Percentiles rank a stretch among this genome's conserved stretches.
Evolutionary conservation across 1,284 basidiomycete species (phyloP).

Genomic region (Bondarzewia mesenterica): DNA sequence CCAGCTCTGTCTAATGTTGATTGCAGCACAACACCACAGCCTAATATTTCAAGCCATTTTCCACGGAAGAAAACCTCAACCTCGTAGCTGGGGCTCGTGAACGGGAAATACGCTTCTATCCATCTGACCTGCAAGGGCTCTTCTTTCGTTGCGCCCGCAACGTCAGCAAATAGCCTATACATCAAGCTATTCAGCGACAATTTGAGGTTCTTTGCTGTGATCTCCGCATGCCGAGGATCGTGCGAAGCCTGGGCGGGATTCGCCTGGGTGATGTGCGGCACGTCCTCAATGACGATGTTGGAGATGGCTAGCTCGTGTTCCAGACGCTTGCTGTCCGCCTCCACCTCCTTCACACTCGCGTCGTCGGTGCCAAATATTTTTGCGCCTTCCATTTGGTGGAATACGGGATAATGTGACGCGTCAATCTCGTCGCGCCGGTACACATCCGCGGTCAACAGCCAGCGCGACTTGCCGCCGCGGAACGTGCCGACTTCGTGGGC

Average conservation of each 20-base stretch:
- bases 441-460: conserved; percentile 97
- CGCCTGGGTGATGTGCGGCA: conserved; percentile 61
- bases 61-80: conserved; percentile 96
- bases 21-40: conserved; percentile 89
- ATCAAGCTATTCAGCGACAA: conserved; percentile 87
- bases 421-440: conserved; percentile 99
- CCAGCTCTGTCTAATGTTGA: conserved; percentile 82
- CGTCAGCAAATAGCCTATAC: conserved; percentile 72
- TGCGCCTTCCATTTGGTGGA: conserved; percentile 98
- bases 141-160: conserved; percentile 35
- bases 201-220: conserved; percentile 84
- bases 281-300: conserved; percentile 82
- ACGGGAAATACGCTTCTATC: conserved; percentile 98
- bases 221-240: conserved; percentile 59
- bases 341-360: conserved; percentile 48
- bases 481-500: conserved; percentile 97
- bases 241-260: conserved; percentile 83
- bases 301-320: conserved; percentile 52
- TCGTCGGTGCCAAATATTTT: conserved; percentile 60
- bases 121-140: conserved; percentile 84
- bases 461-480: conserved; percentile 59
- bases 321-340: conserved; percentile 60
- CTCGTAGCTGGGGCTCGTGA: conserved; percentile 95
- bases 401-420: conserved; percentile 93
- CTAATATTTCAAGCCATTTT: conserved; percentile 96